phyloP scores from a whole-genome alignment of 2,329 filamentous ascomycete species.

The Fusarium sp. region DNA sequence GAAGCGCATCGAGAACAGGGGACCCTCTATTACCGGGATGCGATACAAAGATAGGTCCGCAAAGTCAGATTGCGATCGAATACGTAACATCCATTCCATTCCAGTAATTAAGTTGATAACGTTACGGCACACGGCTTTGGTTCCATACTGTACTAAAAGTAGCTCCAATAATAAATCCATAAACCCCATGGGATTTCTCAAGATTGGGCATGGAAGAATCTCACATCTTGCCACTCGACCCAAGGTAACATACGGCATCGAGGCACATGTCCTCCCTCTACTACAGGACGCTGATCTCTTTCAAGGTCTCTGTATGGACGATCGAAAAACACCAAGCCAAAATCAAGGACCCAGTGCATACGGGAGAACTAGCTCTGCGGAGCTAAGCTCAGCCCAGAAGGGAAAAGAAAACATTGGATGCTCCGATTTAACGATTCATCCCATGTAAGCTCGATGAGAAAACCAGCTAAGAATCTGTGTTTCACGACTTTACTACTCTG shows the following conservation, averaged over 20 bases:
- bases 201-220: constrained; percentile 6
- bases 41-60: constrained; percentile 1
- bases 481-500: constrained; percentile 16
- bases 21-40: constrained; percentile 5
- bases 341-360: constrained; percentile 2
- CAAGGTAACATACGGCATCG: constrained; percentile 18
- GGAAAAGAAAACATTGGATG: not conserved
- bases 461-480: constrained; percentile 5
- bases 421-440: constrained; percentile 7
- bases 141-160: constrained; percentile 4
- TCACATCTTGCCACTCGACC: constrained; percentile 21
- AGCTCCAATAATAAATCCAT: constrained; percentile 15
- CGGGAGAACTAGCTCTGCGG: constrained; percentile 8
- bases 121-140: not conserved
- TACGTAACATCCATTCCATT: constrained; percentile 15
- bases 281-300: constrained; percentile 20
- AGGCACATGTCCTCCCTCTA: constrained; percentile 1
- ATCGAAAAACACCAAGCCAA: constrained; percentile 19
- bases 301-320: constrained; percentile 3
- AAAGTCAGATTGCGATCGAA: constrained; percentile 16
- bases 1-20: constrained; percentile 13
- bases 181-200: constrained; percentile 23
- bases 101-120: not conserved
- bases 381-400: constrained; percentile 7
- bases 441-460: constrained; percentile 25